Conservation (phyloP, 305 asterid species). For the Stenogyne calaminthoides region DNA sequence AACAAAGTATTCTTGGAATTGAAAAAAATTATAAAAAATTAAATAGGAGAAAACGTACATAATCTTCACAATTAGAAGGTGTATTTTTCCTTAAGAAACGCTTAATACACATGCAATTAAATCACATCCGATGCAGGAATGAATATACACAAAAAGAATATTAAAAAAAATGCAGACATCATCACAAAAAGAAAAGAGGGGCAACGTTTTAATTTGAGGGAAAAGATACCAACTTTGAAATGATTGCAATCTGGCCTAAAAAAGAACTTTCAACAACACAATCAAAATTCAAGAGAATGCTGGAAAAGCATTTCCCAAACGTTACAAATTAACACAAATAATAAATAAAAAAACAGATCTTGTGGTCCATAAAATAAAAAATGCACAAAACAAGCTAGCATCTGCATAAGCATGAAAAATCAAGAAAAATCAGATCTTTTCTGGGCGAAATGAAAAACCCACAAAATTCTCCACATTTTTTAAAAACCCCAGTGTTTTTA, state of each 20-base stretch:
- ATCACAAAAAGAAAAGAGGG: conserved; percentile 41
- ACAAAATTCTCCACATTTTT: conserved; percentile 3
- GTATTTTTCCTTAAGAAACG: conserved; percentile 49
- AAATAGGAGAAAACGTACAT: conserved; percentile 31
- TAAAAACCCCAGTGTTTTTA: not conserved
- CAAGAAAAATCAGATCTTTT: conserved; percentile 8
- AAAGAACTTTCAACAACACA: conserved; percentile 14
- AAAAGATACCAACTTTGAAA: conserved; percentile 47
- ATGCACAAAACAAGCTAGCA: not conserved
- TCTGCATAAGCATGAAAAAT: not conserved
- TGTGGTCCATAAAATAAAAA: conserved; percentile 21
- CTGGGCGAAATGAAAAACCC: conserved; percentile 24
- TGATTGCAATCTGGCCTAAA: conserved; percentile 28
- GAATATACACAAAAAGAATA: conserved; percentile 26
- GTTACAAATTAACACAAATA: not conserved
- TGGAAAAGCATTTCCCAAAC: conserved; percentile 3
- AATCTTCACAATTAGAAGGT: conserved; percentile 38
- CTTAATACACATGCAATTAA: conserved; percentile 50
- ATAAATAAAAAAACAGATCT: conserved; percentile 15
- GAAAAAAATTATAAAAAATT: conserved; percentile 20
- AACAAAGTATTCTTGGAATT: conserved; percentile 45
- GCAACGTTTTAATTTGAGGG: conserved; percentile 38
- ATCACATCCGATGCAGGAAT: conserved; percentile 40
- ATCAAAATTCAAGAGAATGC: conserved; percentile 23
- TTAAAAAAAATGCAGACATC: conserved; percentile 30